Conservation (phyloP, 352 stramenopile species). For the Globisporangium barbulae region DNA sequence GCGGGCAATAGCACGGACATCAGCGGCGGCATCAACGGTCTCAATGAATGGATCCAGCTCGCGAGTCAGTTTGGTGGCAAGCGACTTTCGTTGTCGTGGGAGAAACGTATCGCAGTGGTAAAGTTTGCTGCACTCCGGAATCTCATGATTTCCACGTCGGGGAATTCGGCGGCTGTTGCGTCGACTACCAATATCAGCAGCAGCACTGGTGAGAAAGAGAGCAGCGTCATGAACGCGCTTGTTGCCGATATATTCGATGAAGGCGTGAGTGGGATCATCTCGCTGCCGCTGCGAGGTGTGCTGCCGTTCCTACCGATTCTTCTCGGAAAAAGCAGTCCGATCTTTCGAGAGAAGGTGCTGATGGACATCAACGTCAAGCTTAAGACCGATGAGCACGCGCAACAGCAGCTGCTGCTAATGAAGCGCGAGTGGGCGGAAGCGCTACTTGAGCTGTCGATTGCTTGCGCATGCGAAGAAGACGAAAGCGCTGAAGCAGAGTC, state of each 20-base stretch:
- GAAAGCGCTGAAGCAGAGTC: background rate
- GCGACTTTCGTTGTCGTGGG: slow-evolving; percentile 66
- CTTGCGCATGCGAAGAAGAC: slow-evolving; percentile 38
- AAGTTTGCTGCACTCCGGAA: slow-evolving; percentile 62
- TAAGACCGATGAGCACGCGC: slow-evolving; percentile 69
- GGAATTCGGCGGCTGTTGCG: background rate
- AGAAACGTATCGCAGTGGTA: slow-evolving; percentile 66
- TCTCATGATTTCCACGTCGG: slow-evolving; percentile 27
- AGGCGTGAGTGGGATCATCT: slow-evolving; percentile 52
- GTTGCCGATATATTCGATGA: slow-evolving; percentile 59
- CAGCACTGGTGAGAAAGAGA: slow-evolving; percentile 1
- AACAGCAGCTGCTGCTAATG: slow-evolving; percentile 72
- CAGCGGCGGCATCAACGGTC: slow-evolving; percentile 24
- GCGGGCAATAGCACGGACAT: slow-evolving; percentile 23
- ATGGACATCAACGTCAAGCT: slow-evolving; percentile 89
- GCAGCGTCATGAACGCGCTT: slow-evolving; percentile 14
- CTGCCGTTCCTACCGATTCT: slow-evolving; percentile 73
- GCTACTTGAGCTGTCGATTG: slow-evolving; percentile 66
- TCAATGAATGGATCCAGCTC: slow-evolving; percentile 71
- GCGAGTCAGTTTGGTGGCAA: slow-evolving; percentile 59
- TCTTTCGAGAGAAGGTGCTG: slow-evolving; percentile 71
- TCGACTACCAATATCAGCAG: background rate
- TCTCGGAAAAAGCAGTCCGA: slow-evolving; percentile 42
- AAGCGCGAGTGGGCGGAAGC: slow-evolving; percentile 75
- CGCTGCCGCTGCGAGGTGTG: slow-evolving; percentile 59